Base-by-base conservation (phyloP, 2,329 filamentous ascomycete genomes). In the Colletotrichum nymphaeae region DNA sequence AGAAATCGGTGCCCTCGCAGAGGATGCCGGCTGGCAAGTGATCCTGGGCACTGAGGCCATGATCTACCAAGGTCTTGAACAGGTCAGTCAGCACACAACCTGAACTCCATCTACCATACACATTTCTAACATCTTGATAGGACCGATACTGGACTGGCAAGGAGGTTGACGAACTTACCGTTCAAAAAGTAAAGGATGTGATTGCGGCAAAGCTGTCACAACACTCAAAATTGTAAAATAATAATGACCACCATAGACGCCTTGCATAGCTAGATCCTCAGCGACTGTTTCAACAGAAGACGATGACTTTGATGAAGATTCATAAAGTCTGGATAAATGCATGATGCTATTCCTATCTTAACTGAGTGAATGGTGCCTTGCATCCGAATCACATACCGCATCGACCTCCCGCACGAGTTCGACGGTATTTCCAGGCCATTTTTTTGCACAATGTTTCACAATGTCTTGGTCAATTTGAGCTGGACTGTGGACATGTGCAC, bases 1-100 rank as follows among this genome's bases (percentile, higher is more conserved):
- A 0, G 86, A 88, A 76, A 88, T 95, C 62, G 90, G 89, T 1
- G 87, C 86, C 56, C 77, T 95, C 55, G 90, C 92, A 0, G 86
- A 90, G 77, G 81, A 83, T 3, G 85, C 86, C 11, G 92, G 92
- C 0, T 95, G 93, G 93, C 88, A 92, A 81, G 91, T 95, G 1
- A 93, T 95, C 28, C 81, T 94, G 6, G 93, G 93, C 0, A 94
- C 93, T 0, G 93, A 95, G 84, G 92, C 93, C 0, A 84, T 95
- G 86, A 93, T 95, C 75, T 94, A 91, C 83, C 93, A 95, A 81
- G 93, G 93, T 0, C 81, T 95, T 22, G 93, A 94, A 81, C 93
- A 94, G 81, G 81, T 78, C 26, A 62, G 77, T 71, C 32, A 14
- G 1, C 1, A 14, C 4, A 22, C 1, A 5, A 19, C 5, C 6